Conservation (phyloP, 2,329 filamentous ascomycete species). For the Colletotrichum tanaceti region DNA sequence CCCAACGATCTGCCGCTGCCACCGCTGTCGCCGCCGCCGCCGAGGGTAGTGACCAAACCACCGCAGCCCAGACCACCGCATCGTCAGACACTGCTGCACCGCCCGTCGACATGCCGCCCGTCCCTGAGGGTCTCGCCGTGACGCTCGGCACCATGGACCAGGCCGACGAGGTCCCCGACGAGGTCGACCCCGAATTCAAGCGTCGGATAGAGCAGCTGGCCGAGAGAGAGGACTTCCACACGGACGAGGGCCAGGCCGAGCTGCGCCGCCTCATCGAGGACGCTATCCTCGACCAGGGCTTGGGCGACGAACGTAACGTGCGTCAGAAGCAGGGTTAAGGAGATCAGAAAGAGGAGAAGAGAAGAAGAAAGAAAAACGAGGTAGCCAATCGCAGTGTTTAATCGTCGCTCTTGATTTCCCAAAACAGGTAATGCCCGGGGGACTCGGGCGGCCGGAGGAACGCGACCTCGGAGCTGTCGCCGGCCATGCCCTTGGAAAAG, state of each 20-base stretch:
- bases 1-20: conserved; percentile 45
- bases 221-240: conserved; percentile 83
- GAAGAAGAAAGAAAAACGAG: not conserved
- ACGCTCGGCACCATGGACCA: conserved; percentile 81
- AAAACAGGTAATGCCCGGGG: conserved; percentile 67
- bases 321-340: conserved; percentile 69
- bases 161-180: conserved; percentile 67
- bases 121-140: conserved; percentile 82
- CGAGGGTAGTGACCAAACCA: conserved; percentile 46
- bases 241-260: conserved; percentile 81
- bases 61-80: not conserved
- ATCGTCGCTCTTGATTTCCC: conserved; percentile 65
- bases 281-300: conserved; percentile 75
- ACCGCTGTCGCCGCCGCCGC: conserved; percentile 46
- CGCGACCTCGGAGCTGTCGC: conserved; percentile 62
- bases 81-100: conserved; percentile 29
- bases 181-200: conserved; percentile 84
- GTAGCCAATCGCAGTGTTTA: not conserved
- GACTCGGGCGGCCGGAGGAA: conserved; percentile 64
- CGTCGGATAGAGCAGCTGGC: conserved; percentile 91
- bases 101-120: conserved; percentile 64
- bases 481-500: conserved; percentile 59
- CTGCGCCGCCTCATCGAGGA: conserved; percentile 84
- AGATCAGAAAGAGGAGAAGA: not conserved
- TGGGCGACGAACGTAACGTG: conserved; percentile 73